phyloP scores from a whole-genome alignment of 345 rosid species.

The Lumnitzera littorea region DNA sequence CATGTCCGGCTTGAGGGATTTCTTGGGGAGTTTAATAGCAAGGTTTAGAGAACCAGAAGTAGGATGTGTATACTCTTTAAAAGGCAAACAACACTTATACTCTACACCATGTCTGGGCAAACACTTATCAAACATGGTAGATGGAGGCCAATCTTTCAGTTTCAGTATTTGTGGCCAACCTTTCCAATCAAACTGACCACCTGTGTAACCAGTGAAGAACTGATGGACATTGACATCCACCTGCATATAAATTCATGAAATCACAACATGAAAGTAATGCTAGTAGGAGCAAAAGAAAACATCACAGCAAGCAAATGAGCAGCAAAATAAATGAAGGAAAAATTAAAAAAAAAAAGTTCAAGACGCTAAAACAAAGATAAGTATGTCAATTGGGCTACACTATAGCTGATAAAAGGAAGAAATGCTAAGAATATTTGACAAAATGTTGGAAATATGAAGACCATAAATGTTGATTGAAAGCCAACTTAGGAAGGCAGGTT shows the following conservation, averaged over 20 bases:
- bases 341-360: too few relatives aligned
- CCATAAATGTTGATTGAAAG: too few relatives aligned
- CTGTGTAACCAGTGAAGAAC: slow-evolving; percentile 53
- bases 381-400: too few relatives aligned
- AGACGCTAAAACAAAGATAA: too few relatives aligned
- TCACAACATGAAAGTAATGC: background rate
- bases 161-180: slow-evolving; percentile 62
- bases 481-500: too few relatives aligned
- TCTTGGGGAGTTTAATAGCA: slow-evolving; percentile 43
- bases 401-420: too few relatives aligned
- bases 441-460: too few relatives aligned
- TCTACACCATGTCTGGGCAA: slow-evolving; percentile 69
- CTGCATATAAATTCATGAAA: slow-evolving; percentile 30
- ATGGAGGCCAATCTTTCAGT: slow-evolving; percentile 85
- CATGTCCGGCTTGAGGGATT: slow-evolving; percentile 64
- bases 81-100: slow-evolving; percentile 57
- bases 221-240: slow-evolving; percentile 31
- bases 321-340: too few relatives aligned
- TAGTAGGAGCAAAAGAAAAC: too few relatives aligned
- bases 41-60: slow-evolving; percentile 47
- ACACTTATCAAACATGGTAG: slow-evolving; percentile 40
- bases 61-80: slow-evolving; percentile 74
- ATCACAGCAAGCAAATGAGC: too few relatives aligned
- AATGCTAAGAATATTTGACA: too few relatives aligned
- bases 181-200: slow-evolving; percentile 19